Evolutionary conservation across 352 stramenopile genomes (phyloP), one percentile per base, ranked within the genome.

Genomic region (Phytophthora gonapodyides): DNA sequence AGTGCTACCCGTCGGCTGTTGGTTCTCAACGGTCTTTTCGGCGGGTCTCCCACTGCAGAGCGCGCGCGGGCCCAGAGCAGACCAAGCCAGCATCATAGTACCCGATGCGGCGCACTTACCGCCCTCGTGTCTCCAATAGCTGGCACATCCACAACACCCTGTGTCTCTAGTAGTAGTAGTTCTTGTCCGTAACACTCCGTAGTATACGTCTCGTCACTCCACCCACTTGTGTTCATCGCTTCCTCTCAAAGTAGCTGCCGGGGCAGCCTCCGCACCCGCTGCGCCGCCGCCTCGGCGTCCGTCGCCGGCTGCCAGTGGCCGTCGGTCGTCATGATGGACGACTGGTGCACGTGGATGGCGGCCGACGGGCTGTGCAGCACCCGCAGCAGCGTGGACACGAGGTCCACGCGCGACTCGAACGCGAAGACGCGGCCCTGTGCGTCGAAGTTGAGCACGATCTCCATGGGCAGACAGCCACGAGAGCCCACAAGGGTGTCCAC

Each of bases 121-220:
- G 82, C 75, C 64, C 69, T 85, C 73, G 82, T 88, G 82, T 88
- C 82, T 91, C 82, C 82, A 91, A 81, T 89, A 58, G 73, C 82
- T 88, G 62, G 67, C 49, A 89, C 80, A 91, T 66, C 27, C 5
- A 31, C 27, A 31, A 36, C 31, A 24, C 1, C 21, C n/a, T 54
- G 6, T 19, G 27, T 9, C 16, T 51, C 13, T 54, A 34, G 5
- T 38, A 24, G 21, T 24, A 24, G 24, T 31, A 31, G 27, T 31
- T 7, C 5, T 31, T 31, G 27, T 31, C 27, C 6, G 27, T 31
- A 31, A 31, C 8, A 30, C 2, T 6, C 3, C 24, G 24, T 30
- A 30, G 24, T 30, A 31, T 31, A 9, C 5, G 27, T 6, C 5
- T 31, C 27, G 27, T 31, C 27, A 31, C 27, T 31, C 27, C 5